A percentile compares a stretch with the other conserved stretches of the same genome.
phyloP scores from a whole-genome alignment of 1,139 yeast species.

The Suhomyces kunorum region DNA sequence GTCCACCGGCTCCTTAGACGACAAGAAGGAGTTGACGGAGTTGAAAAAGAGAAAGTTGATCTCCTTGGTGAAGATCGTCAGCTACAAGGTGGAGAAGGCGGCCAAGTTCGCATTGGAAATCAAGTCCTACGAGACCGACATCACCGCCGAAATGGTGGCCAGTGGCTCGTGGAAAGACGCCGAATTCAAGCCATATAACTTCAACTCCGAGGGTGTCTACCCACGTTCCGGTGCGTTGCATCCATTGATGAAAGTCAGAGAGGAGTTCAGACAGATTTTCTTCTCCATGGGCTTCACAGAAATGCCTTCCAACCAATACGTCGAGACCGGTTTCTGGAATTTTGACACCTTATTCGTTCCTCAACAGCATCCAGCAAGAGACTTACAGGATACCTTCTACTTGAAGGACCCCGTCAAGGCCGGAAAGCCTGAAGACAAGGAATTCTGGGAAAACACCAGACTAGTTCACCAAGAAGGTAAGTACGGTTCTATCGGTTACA shows the following conservation, averaged over 20 bases:
- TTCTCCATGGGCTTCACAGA: conserved; percentile 97
- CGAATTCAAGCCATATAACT: conserved; percentile 91
- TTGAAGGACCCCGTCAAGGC: conserved; percentile 87
- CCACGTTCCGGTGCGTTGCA: conserved; percentile 93
- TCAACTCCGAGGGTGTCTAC: conserved; percentile 88
- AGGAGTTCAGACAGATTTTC: conserved; percentile 96
- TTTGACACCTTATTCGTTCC: conserved; percentile 95
- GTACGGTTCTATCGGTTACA: conserved; percentile 93
- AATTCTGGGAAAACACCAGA: conserved; percentile 75
- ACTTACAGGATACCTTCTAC: conserved; percentile 96
- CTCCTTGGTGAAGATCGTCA: conserved; percentile 66
- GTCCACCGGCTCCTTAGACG: conserved; percentile 55
- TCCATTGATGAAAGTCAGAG: conserved; percentile 94
- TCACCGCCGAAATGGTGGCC: conserved; percentile 87
- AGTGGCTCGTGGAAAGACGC: conserved; percentile 81
- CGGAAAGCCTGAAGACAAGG: conserved; percentile 75
- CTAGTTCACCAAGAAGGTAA: conserved; percentile 88
- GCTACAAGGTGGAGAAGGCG: conserved; percentile 78
- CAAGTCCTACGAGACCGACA: conserved; percentile 83
- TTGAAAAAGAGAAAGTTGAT: conserved; percentile 93
- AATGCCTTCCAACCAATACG: conserved; percentile 98
- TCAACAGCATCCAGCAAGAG: conserved; percentile 99
- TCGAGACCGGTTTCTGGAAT: conserved; percentile 98
- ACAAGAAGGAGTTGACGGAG: conserved; percentile 72
- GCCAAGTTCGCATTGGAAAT: conserved; percentile 80